These are phyloP conservation scores for Amanita pallidorosea DNA, from an alignment of 768 basidiomycete genomes.

Conservation along the genomic window DNA sequence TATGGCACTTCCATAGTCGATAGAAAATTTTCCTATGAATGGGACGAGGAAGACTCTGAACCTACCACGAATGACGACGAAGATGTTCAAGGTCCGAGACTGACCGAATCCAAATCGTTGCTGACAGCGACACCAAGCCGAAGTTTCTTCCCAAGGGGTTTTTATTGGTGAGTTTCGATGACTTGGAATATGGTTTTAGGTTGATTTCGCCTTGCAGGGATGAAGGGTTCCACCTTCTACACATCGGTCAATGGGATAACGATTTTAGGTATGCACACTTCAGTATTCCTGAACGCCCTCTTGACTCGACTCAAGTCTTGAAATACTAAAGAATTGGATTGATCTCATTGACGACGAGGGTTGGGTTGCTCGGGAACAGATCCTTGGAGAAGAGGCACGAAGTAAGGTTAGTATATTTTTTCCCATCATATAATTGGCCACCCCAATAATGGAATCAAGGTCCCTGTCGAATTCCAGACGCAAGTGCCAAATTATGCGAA, in stretches of 20 bases:
- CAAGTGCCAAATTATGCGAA: constrained; percentile 94
- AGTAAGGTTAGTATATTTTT: constrained; percentile 56
- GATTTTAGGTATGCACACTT: constrained; percentile 41
- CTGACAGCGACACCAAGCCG: constrained; percentile 92
- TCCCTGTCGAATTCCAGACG: constrained; percentile 82
- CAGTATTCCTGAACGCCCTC: neutral
- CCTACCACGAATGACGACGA: constrained; percentile 25
- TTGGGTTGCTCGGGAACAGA: constrained; percentile 95
- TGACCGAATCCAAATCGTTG: constrained; percentile 68
- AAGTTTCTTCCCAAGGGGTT: constrained; percentile 95
- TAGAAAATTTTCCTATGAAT: constrained; percentile 76
- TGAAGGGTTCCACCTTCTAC: constrained; percentile 90
- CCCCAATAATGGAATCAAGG: constrained; percentile 27
- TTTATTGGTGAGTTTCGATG: constrained; percentile 67
- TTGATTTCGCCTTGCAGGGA: constrained; percentile 49
- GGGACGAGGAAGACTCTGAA: constrained; percentile 61
- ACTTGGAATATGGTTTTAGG: neutral
- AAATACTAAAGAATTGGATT: constrained; percentile 87
- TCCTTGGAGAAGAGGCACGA: constrained; percentile 91
- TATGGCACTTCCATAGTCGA: constrained; percentile 86
- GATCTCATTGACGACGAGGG: constrained; percentile 86
- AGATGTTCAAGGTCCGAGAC: constrained; percentile 38
- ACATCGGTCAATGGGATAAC: constrained; percentile 90
- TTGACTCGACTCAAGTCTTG: constrained; percentile 40
- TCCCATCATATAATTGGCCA: neutral